phyloP scores from a whole-genome alignment of 1,284 basidiomycete genomes.

The Ganoderma boninense region DNA sequence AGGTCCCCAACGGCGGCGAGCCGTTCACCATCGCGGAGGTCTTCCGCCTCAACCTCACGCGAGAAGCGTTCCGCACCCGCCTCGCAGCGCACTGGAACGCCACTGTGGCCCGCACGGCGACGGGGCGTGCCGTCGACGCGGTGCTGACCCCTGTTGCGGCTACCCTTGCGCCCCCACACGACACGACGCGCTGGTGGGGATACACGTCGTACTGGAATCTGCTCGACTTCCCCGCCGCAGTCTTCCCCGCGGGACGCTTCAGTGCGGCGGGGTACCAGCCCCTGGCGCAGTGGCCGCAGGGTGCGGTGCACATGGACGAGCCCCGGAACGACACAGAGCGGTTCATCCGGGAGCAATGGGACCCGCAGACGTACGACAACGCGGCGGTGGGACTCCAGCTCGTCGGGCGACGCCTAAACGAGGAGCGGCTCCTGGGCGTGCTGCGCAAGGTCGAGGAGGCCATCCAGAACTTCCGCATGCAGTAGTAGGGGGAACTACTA shows the following conservation, averaged over 20 bases:
- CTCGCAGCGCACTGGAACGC: conserved; percentile 63
- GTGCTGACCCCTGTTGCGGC: conserved; percentile 62
- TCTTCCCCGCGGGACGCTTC: conserved; percentile 58
- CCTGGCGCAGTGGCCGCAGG: conserved; percentile 29
- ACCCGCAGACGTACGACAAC: conserved; percentile 51
- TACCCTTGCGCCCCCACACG: conserved; percentile 59
- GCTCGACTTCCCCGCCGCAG: conserved; percentile 59
- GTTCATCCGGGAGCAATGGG: conserved; percentile 52
- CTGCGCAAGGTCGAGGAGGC: conserved; percentile 52
- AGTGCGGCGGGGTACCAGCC: conserved; percentile 32
- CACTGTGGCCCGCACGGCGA: conserved; percentile 50
- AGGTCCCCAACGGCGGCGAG: conserved; percentile 45
- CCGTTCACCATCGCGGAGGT: conserved; percentile 50
- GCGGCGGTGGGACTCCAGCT: conserved; percentile 57
- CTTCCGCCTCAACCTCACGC: conserved; percentile 54
- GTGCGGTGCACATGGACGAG: conserved; percentile 25
- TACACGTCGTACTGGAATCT: conserved; percentile 68
- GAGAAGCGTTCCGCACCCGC: conserved; percentile 52
- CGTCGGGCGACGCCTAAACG: conserved; percentile 57
- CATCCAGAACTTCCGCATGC: conserved; percentile 25
- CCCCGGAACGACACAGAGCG: conserved; percentile 51
- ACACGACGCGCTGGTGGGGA: conserved; percentile 58
- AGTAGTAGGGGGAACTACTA: neutral
- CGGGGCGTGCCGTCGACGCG: conserved; percentile 62
- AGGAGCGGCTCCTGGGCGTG: conserved; percentile 57